A percentile compares a stretch with the other conserved stretches of the same genome.
Evolutionary conservation across 495 filamentous ascomycete genomes (phyloP).

Genomic region (Penicillium taxi): DNA sequence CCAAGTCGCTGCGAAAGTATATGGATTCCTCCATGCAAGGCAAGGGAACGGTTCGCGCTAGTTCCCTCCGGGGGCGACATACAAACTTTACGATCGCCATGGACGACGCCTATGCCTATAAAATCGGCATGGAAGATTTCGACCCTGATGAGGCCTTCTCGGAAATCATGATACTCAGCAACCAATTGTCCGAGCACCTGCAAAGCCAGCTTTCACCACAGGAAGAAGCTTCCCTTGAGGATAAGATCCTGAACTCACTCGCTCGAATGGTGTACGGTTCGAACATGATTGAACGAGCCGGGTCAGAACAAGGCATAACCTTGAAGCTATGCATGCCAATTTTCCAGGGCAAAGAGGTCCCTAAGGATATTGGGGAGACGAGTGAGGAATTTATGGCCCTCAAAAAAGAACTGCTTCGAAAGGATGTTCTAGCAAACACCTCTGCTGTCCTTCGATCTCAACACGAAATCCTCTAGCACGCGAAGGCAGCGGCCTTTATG

Average conservation of each 20-base stretch:
- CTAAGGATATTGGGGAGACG: no score
- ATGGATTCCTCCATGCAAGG: background rate
- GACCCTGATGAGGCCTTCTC: background rate
- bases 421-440: background rate
- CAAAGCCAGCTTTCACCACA: background rate
- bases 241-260: constrained; percentile 1
- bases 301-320: background rate
- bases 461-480: constrained; percentile 29
- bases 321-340: constrained; percentile 3
- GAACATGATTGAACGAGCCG: constrained; percentile 5
- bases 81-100: no score
- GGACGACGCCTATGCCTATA: constrained; percentile 3
- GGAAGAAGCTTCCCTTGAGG: background rate
- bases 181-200: background rate
- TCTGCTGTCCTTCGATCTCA: constrained; percentile 12
- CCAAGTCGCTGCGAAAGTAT: background rate
- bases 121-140: constrained; percentile 1
- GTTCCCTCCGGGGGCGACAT: background rate
- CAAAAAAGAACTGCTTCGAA: background rate
- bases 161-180: constrained; percentile 1
- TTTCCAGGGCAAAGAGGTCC: background rate
- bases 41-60: background rate
- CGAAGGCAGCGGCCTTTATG: constrained; percentile 20
- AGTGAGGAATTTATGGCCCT: background rate
- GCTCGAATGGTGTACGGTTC: constrained; percentile 8